phyloP scores from a whole-genome alignment of 139 green algal species.

The Dunaliella primolecta region DNA sequence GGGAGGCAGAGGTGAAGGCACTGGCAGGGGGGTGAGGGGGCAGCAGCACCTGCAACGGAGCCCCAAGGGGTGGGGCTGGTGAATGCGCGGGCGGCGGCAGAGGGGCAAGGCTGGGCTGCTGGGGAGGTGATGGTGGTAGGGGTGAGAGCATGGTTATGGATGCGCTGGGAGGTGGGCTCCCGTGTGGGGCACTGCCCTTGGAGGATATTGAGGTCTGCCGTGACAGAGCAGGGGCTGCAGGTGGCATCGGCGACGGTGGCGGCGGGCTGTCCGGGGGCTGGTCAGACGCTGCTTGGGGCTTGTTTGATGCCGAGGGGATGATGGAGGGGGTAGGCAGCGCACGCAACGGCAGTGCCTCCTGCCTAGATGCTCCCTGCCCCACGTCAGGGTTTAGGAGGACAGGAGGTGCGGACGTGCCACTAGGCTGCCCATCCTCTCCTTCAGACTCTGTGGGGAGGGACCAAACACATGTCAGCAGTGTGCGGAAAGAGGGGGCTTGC shows the following conservation, averaged over 20 bases:
- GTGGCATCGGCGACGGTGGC: no score
- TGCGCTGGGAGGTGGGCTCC: neutral
- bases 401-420: neutral
- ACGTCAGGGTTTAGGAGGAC: neutral
- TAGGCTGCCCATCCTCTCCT: neutral
- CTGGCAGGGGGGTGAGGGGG: neutral
- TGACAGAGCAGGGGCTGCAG: neutral
- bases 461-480: neutral
- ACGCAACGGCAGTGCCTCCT: neutral
- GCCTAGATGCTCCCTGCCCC: neutral
- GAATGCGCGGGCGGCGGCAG: no score
- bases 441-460: neutral
- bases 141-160: neutral
- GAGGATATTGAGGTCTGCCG: neutral
- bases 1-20: neutral
- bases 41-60: no score
- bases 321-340: no score
- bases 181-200: neutral
- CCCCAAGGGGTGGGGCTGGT: no score
- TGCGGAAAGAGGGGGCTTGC: no score
- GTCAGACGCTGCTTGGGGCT: no score
- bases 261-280: no score
- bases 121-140: neutral
- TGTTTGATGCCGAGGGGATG: no score
- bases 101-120: neutral